Conservation (phyloP, 208 protist genomes). For the Jaenimonas drosophilae region DNA sequence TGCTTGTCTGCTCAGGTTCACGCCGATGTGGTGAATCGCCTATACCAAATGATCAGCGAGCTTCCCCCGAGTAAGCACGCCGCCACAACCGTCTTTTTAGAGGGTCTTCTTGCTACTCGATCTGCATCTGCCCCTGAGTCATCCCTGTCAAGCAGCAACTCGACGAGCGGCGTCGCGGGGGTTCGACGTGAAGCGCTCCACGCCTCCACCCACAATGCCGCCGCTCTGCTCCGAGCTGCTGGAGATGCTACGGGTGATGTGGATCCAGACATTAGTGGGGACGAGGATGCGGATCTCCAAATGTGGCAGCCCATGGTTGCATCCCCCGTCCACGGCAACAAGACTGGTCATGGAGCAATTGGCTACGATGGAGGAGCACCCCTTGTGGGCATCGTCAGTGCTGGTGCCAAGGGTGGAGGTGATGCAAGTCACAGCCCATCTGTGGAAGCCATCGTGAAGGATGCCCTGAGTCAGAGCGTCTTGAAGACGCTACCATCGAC, state of each 20-base stretch:
- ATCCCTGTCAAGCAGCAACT: neutral
- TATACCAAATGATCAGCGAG: constrained; percentile 26
- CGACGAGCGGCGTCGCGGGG: neutral
- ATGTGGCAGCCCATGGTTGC: neutral
- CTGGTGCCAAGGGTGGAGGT: neutral
- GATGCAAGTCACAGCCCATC: neutral
- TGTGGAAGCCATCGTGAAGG: constrained; percentile 34
- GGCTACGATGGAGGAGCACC: no score
- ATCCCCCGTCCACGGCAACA: neutral
- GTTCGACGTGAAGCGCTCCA: no score
- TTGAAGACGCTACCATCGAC: constrained; percentile 19
- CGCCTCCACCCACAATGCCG: neutral
- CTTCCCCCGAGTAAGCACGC: constrained; percentile 40
- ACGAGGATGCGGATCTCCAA: neutral
- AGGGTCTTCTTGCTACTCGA: constrained; percentile 30
- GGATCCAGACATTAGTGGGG: neutral
- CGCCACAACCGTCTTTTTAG: constrained; percentile 45
- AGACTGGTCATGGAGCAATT: no score
- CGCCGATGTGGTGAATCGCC: constrained; percentile 8
- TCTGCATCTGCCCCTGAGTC: constrained; percentile 1
- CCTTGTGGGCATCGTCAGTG: neutral
- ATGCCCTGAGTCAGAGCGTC: constrained; percentile 55
- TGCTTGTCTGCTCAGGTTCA: neutral
- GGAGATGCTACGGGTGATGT: neutral
- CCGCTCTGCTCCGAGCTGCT: neutral